These are phyloP conservation scores for Tricholoma hemisulphureum DNA, from an alignment of 768 basidiomycete species.

Conservation along the genomic window DNA sequence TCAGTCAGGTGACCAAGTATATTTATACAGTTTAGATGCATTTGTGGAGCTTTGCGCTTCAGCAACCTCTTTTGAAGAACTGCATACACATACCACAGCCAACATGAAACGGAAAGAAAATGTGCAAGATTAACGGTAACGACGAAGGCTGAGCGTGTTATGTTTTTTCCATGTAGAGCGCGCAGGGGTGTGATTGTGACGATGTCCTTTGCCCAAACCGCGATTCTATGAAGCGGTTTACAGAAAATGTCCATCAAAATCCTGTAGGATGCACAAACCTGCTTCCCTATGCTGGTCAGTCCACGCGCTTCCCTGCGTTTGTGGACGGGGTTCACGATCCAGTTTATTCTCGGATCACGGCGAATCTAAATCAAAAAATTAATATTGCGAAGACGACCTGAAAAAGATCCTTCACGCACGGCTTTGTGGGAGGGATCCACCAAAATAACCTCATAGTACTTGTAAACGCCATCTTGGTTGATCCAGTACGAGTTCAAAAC, in stretches of 20 bases:
- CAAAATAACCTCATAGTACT: conserved; percentile 98
- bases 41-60: too few species aligned
- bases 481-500: conserved; percentile 99
- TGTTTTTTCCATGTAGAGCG: conserved; percentile 95
- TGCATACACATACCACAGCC: conserved; percentile 25
- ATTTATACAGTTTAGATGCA: too few species aligned
- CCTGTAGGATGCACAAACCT: conserved; percentile 48
- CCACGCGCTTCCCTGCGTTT: conserved; percentile 98
- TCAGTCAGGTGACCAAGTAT: conserved; percentile 12
- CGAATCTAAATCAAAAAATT: conserved; percentile 60
- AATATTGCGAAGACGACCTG: conserved; percentile 5
- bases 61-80: conserved; percentile 17
- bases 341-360: conserved; percentile 96
- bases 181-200: conserved; percentile 89
- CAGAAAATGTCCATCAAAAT: conserved; percentile 6
- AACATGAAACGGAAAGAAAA: conserved; percentile 23
- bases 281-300: conserved; percentile 94
- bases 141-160: conserved; percentile 94
- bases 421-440: conserved; percentile 95
- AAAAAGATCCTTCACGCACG: conserved; percentile 45
- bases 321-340: conserved; percentile 98
- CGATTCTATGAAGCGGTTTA: conserved; percentile 63
- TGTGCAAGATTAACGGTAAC: conserved; percentile 66
- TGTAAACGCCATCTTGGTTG: conserved; percentile 98
- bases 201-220: conserved; percentile 93